Conservation (phyloP, 2,329 filamentous ascomycete species). For the Trichoderma breve region DNA sequence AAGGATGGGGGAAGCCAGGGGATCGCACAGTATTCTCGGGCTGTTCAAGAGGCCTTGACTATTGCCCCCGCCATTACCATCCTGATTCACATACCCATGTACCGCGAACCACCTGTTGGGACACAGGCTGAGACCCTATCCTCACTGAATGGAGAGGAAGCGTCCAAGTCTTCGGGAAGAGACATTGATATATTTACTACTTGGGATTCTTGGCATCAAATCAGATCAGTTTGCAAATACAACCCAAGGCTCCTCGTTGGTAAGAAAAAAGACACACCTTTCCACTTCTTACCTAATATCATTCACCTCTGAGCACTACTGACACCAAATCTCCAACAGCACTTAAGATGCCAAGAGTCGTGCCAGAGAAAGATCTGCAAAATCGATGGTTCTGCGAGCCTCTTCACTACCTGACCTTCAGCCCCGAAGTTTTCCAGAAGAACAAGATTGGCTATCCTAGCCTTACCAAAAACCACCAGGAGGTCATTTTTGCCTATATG, state of each 20-base stretch:
- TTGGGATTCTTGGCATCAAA: constrained; percentile 93
- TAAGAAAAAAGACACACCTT: constrained; percentile 48
- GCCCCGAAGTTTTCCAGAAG: constrained; percentile 52
- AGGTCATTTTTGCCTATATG: constrained; percentile 61
- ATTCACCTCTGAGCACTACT: background rate
- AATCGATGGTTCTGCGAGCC: constrained; percentile 69
- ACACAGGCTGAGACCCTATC: constrained; percentile 54
- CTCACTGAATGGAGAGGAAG: constrained; percentile 36
- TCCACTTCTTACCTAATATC: background rate
- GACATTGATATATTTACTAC: constrained; percentile 70
- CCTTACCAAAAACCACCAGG: constrained; percentile 60
- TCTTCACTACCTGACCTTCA: constrained; percentile 59
- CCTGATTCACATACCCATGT: constrained; percentile 80
- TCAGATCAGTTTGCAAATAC: constrained; percentile 84
- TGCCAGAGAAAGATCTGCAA: constrained; percentile 61
- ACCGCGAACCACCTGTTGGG: constrained; percentile 64
- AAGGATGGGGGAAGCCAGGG: constrained; percentile 49
- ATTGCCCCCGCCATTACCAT: constrained; percentile 76
- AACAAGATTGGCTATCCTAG: constrained; percentile 62
- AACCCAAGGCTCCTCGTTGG: constrained; percentile 76
- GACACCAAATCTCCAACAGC: constrained; percentile 37
- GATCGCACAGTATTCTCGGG: constrained; percentile 76
- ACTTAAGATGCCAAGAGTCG: constrained; percentile 54
- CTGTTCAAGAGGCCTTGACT: constrained; percentile 74
- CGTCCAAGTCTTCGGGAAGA: constrained; percentile 34